A percentile compares a stretch with the other conserved stretches of the same genome.
Evolutionary conservation across 2,329 filamentous ascomycete genomes (phyloP).

Genomic region (Ascochyta koolunga): DNA sequence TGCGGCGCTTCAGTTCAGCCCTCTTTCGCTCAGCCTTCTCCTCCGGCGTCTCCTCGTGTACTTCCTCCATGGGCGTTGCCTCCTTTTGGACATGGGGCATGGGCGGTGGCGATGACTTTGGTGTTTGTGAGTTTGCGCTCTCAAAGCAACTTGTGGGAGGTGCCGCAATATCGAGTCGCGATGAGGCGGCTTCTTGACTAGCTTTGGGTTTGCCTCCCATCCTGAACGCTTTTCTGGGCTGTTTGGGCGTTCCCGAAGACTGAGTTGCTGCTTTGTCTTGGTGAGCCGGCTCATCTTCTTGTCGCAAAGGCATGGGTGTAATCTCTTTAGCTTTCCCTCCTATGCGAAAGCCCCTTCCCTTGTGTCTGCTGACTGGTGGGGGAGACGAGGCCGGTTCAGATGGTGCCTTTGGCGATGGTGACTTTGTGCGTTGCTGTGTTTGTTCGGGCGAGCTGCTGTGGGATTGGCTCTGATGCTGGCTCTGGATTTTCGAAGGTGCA

Average conservation of each 20-base stretch:
- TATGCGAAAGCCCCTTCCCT: conserved; percentile 35
- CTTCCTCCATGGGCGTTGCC: conserved; percentile 18
- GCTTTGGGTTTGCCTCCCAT: conserved; percentile 42
- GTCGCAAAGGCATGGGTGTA: conserved; percentile 1
- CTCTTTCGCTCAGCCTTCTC: conserved; percentile 62
- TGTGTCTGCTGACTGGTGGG: conserved; percentile 19
- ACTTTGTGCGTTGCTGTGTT: not conserved
- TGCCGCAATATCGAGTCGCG: conserved; percentile 1
- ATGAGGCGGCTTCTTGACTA: conserved; percentile 4
- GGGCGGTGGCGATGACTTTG: conserved; percentile 18
- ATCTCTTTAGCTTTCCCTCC: conserved; percentile 32
- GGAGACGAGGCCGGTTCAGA: conserved; percentile 2
- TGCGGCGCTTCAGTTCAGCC: conserved; percentile 62
- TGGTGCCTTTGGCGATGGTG: conserved; percentile 10
- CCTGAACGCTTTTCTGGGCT: conserved; percentile 31
- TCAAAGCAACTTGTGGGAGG: conserved; percentile 10
- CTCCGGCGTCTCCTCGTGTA: conserved; percentile 50
- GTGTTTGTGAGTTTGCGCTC: conserved; percentile 15
- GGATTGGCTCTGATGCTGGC: conserved; percentile 8
- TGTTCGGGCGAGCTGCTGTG: not conserved
- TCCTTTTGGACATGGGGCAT: conserved; percentile 10
- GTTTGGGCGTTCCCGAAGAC: conserved; percentile 19
- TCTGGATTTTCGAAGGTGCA: conserved; percentile 30
- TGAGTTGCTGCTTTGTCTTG: not conserved
- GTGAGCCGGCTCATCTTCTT: not conserved